Base-by-base conservation (phyloP, 1,284 basidiomycete genomes). In the Malassezia furfur region DNA sequence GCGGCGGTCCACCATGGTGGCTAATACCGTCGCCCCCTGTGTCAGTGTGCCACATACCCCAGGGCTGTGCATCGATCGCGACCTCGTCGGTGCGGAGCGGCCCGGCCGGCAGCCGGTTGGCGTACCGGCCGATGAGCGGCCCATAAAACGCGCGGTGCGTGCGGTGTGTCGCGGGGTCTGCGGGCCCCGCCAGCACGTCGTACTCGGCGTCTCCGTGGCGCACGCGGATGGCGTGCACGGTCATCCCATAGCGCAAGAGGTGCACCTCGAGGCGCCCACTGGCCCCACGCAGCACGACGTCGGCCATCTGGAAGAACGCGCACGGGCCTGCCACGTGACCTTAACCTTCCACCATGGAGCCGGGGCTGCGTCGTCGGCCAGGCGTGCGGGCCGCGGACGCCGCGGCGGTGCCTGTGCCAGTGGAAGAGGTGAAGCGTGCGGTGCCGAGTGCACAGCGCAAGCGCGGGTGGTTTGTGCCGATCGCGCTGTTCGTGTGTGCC, bases 171-270 rank as follows among this genome's bases (percentile, higher is more conserved):
- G 48, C 36, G 2, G 67, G 60, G 22, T 64, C 52, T 50, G 69
- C 64, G n/a, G 70, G 70, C 0, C 68, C 70, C 8, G 54, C 57
- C n/a, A 72, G 61, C 30, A 72, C 57, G 49, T 72, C 70, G 32
- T 49, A 36, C 19, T 19, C 15, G 25, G 28, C 2, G 22, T 57
- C 62, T 25, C 49, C 52, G 6, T 41, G 45, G 22, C 35, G 9
- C 19, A 64, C 45, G 21, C 59, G 30, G 40, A 72, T 57, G 32
- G 57, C 57, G 50, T 70, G 68, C 25, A 70, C 47, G 12, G 65
- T 71, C 39, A 72, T 64, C 17, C 70, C 70, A 44, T 65, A 70
- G 2, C 64, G 59, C 37, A 71, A 51, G 36, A 72, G 56, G 15
- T 28, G 15, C 15, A 55, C 41, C 25, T 31, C 38, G 2, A 54